Evolutionary conservation across 805 yeast species (phyloP).

Genomic region (Suhomyces kilbournensis): DNA sequence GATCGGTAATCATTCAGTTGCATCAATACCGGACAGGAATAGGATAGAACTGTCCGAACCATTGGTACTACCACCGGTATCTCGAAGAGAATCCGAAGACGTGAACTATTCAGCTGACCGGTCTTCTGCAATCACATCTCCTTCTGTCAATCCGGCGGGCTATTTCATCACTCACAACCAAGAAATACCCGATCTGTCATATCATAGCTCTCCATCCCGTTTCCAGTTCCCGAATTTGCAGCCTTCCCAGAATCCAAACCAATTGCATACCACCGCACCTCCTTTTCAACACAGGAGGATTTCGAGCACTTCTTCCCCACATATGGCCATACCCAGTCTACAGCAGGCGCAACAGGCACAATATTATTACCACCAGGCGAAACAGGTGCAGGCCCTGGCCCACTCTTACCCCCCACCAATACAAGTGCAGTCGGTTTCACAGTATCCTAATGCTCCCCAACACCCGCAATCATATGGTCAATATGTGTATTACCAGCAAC

Average conservation of each 20-base stretch:
- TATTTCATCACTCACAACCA: not conserved
- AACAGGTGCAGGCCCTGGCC: not conserved
- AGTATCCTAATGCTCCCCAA: not conserved
- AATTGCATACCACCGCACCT: not conserved
- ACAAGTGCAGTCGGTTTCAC: not conserved
- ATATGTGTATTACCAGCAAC: conserved; percentile 2
- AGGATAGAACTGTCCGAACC: not conserved
- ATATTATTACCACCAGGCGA: not conserved
- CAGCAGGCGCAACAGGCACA: not conserved
- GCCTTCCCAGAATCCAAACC: not conserved
- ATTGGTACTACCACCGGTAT: not conserved
- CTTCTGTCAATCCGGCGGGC: not conserved
- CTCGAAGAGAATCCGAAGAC: not conserved
- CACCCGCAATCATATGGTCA: not conserved
- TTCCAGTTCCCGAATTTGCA: not conserved
- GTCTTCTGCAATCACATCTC: not conserved
- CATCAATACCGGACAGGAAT: not conserved
- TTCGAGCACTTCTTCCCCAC: conserved; percentile 2
- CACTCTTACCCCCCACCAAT: not conserved
- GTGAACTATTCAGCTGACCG: not conserved
- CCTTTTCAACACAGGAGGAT: not conserved
- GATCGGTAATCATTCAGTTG: not conserved
- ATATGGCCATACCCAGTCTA: not conserved
- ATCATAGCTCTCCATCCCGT: not conserved
- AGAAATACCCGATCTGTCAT: not conserved